Percentiles rank a stretch among this genome's conserved stretches.
Evolutionary conservation across 441 rosid genomes (phyloP).

Genomic region (Croton laevigatus): DNA sequence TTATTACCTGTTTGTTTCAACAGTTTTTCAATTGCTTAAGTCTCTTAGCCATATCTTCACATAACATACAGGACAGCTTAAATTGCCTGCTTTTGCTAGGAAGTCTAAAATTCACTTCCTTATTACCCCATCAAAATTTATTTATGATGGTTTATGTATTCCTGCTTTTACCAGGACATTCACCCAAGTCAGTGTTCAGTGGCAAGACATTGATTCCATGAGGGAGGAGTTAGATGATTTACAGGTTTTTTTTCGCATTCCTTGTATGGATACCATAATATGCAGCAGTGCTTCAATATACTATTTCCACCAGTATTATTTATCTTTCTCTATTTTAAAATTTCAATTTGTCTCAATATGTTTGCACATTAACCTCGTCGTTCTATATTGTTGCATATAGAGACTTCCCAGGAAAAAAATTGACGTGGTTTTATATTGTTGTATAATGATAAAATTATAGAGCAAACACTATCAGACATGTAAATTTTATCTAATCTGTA

Average conservation of each 20-base stretch:
- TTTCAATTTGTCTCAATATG: constrained; percentile 12
- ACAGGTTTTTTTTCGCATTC: constrained; percentile 52
- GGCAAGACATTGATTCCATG: constrained; percentile 99
- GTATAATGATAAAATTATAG: too few species aligned
- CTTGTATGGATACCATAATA: not conserved
- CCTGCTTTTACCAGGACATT: constrained; percentile 66
- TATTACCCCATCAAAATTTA: not conserved
- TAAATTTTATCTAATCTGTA: too few species aligned
- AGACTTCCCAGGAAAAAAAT: too few species aligned
- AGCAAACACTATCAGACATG: too few species aligned
- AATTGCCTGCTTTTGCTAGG: constrained; percentile 10
- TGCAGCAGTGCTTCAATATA: not conserved
- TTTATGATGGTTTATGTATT: constrained; percentile 11
- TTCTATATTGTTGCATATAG: too few species aligned
- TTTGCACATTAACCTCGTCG: constrained; percentile 13
- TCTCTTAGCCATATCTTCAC: not conserved
- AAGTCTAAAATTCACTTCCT: not conserved
- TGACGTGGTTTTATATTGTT: too few species aligned
- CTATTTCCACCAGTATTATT: not conserved
- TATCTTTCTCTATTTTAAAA: constrained; percentile 7
- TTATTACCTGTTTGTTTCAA: not conserved
- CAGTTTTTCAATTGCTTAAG: not conserved
- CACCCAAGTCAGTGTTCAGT: constrained; percentile 97
- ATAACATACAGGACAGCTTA: not conserved
- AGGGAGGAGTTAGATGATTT: constrained; percentile 98